phyloP scores from a whole-genome alignment of 2,329 filamentous ascomycete species.

The Aspergillus sp. region DNA sequence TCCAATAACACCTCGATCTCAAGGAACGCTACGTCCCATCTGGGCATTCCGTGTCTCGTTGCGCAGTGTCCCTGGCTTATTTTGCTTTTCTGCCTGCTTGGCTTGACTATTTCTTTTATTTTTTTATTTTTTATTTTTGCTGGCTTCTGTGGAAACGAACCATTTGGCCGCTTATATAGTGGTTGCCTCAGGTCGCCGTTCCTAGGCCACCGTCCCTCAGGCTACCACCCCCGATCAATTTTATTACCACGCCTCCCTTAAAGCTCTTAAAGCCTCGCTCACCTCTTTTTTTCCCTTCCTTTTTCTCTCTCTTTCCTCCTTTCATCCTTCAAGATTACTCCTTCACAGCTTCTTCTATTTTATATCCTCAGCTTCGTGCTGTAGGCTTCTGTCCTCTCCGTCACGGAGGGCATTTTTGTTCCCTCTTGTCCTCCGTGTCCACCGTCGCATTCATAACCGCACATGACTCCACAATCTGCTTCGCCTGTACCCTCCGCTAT shows the following conservation, averaged over 20 bases:
- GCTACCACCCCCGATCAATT: not conserved
- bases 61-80: conserved; percentile 4
- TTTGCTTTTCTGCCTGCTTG: conserved; percentile 1
- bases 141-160: not conserved
- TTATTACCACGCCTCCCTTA: not conserved
- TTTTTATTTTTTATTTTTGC: not conserved
- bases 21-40: conserved; percentile 12
- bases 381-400: conserved; percentile 12
- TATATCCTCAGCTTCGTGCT: conserved; percentile 18
- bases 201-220: not conserved
- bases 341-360: conserved; percentile 2
- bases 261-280: conserved; percentile 1
- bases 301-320: conserved; percentile 1
- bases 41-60: conserved; percentile 15
- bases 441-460: conserved; percentile 19
- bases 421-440: conserved; percentile 15
- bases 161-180: not conserved
- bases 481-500: conserved; percentile 38
- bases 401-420: conserved; percentile 15
- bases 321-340: conserved; percentile 4
- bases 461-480: conserved; percentile 35
- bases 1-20: no score
- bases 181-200: not conserved
- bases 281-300: conserved; percentile 4
- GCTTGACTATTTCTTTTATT: not conserved